These are phyloP conservation scores for Basipetospora chlamydospora DNA, from an alignment of 2,329 filamentous ascomycete genomes.

Conservation along the genomic window DNA sequence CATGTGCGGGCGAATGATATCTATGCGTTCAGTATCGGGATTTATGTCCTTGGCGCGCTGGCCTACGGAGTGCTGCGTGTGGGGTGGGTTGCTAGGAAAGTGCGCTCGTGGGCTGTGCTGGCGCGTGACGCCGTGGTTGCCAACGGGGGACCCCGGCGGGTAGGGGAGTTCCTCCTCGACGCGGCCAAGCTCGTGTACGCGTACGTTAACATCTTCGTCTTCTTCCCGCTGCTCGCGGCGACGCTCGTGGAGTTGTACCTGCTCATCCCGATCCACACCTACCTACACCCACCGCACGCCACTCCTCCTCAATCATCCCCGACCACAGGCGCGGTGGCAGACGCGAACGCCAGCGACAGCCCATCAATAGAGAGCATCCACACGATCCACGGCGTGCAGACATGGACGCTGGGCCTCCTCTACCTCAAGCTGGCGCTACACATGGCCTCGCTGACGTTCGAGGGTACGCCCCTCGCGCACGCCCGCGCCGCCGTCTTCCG, in stretches of 20 bases:
- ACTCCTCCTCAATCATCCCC: constrained; percentile 10
- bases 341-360: too few species aligned
- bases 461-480: constrained; percentile 54
- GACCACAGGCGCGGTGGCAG: constrained; percentile 8
- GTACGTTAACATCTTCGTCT: constrained; percentile 56
- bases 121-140: constrained; percentile 11
- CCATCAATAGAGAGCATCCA: too few species aligned
- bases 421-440: constrained; percentile 71
- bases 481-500: constrained; percentile 62
- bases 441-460: constrained; percentile 51
- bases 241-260: constrained; percentile 77
- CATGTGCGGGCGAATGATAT: constrained; percentile 79
- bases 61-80: constrained; percentile 47
- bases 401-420: constrained; percentile 85
- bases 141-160: constrained; percentile 10
- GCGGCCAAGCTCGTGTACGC: constrained; percentile 50
- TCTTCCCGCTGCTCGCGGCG: constrained; percentile 70
- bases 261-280: constrained; percentile 73
- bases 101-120: constrained; percentile 16
- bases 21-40: constrained; percentile 84
- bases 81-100: constrained; percentile 20
- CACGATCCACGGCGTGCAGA: constrained; percentile 75
- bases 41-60: constrained; percentile 61
- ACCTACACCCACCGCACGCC: constrained; percentile 39
- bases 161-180: constrained; percentile 7